phyloP scores from a whole-genome alignment of 164 flowering plant species.

The Vitis rupestris region DNA sequence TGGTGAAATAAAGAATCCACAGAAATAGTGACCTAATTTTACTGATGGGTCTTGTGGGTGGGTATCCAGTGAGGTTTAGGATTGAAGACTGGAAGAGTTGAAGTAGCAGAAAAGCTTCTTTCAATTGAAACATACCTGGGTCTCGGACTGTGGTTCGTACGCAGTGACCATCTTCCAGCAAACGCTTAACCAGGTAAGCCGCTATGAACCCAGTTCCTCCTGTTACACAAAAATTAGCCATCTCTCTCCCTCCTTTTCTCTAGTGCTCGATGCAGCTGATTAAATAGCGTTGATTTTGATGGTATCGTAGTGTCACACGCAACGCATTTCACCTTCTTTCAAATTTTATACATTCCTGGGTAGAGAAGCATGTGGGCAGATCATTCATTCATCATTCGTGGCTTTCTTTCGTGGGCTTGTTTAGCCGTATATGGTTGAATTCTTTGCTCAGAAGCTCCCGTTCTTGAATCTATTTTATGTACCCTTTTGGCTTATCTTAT shows the following conservation, averaged over 20 bases:
- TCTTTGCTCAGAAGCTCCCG: no score
- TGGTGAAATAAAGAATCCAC: conserved; percentile 14
- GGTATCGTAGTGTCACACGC: background rate
- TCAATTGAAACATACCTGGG: conserved; percentile 38
- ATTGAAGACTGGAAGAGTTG: background rate
- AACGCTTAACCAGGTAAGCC: conserved; percentile 46
- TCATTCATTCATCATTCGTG: conserved; percentile 3
- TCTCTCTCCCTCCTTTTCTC: conserved; percentile 15
- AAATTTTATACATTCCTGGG: background rate
- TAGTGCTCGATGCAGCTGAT: no score
- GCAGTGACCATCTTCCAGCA: conserved; percentile 50
- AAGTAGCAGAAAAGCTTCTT: background rate
- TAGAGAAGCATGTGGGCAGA: background rate
- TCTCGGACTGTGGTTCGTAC: conserved; percentile 65
- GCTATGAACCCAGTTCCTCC: conserved; percentile 81
- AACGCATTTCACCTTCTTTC: no score
- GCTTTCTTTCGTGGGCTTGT: no score
- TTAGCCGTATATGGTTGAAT: no score
- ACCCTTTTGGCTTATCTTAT: no score
- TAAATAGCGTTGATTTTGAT: no score
- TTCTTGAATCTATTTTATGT: no score
- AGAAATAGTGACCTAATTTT: no score
- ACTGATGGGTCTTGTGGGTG: no score
- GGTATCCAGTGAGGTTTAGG: background rate
- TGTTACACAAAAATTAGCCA: conserved; percentile 67